These are phyloP conservation scores for Cucumis sativus DNA, from an alignment of 306 rosid species.

Conservation along the genomic window Cucumber_9930_V3 NC_026656.2:2316501-2317000, in stretches of 20 bases:
- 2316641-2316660: neutral
- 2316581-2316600: neutral
- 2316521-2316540: neutral
- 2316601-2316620: neutral
- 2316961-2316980: slow-evolving; percentile 28
- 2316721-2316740: neutral
- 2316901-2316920: neutral
- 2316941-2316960: neutral
- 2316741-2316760: neutral
- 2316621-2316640: neutral
- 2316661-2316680: neutral
- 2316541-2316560: neutral
- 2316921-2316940: neutral
- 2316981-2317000: slow-evolving; percentile 48
- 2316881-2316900: neutral
- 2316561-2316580: neutral
- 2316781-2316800: neutral
- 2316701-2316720: neutral
- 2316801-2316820: neutral
- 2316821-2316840: neutral
- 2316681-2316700: neutral
- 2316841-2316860: neutral
- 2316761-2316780: neutral
- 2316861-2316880: neutral
- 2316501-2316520: neutral